phyloP scores from a whole-genome alignment of 1,284 basidiomycete genomes.

The Papiliotrema flavescens region DNA sequence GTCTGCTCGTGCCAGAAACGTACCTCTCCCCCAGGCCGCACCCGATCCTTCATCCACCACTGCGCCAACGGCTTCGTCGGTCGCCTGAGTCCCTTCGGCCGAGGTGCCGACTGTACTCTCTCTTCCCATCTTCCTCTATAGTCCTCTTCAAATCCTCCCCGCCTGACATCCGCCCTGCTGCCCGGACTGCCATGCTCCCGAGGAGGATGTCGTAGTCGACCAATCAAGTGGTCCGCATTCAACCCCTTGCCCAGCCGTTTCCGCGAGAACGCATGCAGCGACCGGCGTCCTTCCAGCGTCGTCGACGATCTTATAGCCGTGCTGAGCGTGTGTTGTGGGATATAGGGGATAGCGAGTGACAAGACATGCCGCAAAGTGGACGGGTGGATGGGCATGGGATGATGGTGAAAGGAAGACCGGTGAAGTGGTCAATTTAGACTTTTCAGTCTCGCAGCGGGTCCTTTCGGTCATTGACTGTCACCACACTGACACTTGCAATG shows the following conservation, averaged over 20 bases:
- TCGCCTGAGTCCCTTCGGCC: neutral
- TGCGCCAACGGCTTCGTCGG: neutral
- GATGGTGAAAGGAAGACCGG: too few species aligned
- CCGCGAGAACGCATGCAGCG: neutral
- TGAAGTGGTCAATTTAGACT: too few species aligned
- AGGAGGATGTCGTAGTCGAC: neutral
- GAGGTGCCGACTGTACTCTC: neutral
- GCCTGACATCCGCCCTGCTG: neutral
- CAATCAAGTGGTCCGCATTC: too few species aligned
- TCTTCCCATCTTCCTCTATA: neutral
- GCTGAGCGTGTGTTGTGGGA: neutral
- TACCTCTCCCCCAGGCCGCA: neutral
- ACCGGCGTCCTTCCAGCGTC: neutral
- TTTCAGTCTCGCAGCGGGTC: too few species aligned
- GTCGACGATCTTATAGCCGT: neutral
- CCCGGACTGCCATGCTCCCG: neutral
- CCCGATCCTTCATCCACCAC: neutral
- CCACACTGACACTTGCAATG: too few species aligned
- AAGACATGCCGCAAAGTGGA: too few species aligned
- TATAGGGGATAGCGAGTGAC: neutral
- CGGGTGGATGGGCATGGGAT: too few species aligned
- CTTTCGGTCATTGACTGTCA: too few species aligned
- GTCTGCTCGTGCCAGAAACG: neutral
- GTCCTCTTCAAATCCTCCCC: neutral
- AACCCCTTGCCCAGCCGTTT: neutral